Conservation (phyloP, 495 filamentous ascomycete genomes). For the Lasiosphaeria miniovina region DNA sequence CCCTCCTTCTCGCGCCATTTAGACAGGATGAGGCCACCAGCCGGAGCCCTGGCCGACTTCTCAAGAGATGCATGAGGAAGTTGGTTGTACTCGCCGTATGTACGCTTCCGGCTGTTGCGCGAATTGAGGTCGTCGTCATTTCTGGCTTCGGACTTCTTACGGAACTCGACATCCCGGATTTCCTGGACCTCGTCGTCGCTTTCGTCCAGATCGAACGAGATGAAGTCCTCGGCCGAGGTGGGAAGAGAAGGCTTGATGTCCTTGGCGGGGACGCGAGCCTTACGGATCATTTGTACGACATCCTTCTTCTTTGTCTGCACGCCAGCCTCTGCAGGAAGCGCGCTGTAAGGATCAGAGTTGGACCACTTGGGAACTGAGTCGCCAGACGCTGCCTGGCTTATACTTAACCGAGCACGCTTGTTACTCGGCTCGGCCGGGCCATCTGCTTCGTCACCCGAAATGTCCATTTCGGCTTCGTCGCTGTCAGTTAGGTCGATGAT, state of each 20-base stretch:
- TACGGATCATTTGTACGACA: conserved; percentile 82
- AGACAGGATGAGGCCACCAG: conserved; percentile 48
- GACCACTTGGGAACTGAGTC: conserved; percentile 72
- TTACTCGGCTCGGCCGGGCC: conserved; percentile 47
- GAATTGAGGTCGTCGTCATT: conserved; percentile 19
- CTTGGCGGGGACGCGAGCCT: conserved; percentile 61
- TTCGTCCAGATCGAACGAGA: conserved; percentile 68
- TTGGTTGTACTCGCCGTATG: conserved; percentile 65
- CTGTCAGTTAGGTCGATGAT: conserved; percentile 66
- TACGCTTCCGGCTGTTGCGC: conserved; percentile 60
- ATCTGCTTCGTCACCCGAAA: conserved; percentile 49
- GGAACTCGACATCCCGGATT: neutral
- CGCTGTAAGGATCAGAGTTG: conserved; percentile 89
- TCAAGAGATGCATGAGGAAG: conserved; percentile 43
- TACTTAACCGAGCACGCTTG: conserved; percentile 44
- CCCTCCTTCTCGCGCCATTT: conserved; percentile 53
- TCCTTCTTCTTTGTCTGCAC: conserved; percentile 66
- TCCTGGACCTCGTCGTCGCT: conserved; percentile 35
- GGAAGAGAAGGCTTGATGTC: conserved; percentile 53
- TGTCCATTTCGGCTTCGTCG: conserved; percentile 72
- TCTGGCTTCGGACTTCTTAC: neutral
- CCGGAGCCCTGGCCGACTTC: conserved; percentile 39
- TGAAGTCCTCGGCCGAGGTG: conserved; percentile 69
- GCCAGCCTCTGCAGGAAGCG: conserved; percentile 63
- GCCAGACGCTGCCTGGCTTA: conserved; percentile 34